Conservation (phyloP, 768 basidiomycete species). For the Sarcodon sp. region DNA sequence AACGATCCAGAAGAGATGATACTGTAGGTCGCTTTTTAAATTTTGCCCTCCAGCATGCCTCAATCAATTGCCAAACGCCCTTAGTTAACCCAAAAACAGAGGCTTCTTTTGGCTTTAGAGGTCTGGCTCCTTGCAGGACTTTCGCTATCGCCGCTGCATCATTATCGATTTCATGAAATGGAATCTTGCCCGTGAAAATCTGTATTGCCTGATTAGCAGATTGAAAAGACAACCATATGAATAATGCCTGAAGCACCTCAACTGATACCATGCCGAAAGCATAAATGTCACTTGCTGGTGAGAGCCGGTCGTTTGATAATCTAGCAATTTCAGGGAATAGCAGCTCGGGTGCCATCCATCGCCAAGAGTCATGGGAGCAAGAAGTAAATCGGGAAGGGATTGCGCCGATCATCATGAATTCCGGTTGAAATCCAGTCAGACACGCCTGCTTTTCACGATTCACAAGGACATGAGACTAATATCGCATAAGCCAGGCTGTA, state of each 20-base stretch:
- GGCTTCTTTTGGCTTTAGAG: background rate
- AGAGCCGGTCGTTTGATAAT: background rate
- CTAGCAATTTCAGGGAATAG: conserved; percentile 3
- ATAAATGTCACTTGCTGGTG: conserved; percentile 1
- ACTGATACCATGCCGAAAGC: conserved; percentile 1
- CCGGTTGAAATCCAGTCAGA: conserved; percentile 1
- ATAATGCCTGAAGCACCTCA: background rate
- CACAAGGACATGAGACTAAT: conserved; percentile 3
- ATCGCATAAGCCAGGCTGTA: background rate
- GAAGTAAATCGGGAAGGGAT: background rate
- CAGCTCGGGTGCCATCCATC: conserved; percentile 4
- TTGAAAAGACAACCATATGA: background rate
- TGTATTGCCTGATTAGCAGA: background rate
- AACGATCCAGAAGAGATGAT: too few relatives aligned
- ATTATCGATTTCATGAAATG: background rate
- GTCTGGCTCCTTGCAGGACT: background rate
- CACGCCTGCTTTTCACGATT: background rate
- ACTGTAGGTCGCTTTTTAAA: too few relatives aligned
- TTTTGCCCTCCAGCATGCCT: too few relatives aligned
- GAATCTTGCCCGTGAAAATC: background rate
- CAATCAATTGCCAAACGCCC: too few relatives aligned
- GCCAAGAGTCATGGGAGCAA: background rate
- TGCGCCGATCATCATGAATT: background rate
- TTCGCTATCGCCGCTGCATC: background rate
- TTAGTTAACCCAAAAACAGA: too few relatives aligned